Evolutionary conservation across 164 flowering plant genomes (phyloP).

Genomic region (Annona squamosa): DNA sequence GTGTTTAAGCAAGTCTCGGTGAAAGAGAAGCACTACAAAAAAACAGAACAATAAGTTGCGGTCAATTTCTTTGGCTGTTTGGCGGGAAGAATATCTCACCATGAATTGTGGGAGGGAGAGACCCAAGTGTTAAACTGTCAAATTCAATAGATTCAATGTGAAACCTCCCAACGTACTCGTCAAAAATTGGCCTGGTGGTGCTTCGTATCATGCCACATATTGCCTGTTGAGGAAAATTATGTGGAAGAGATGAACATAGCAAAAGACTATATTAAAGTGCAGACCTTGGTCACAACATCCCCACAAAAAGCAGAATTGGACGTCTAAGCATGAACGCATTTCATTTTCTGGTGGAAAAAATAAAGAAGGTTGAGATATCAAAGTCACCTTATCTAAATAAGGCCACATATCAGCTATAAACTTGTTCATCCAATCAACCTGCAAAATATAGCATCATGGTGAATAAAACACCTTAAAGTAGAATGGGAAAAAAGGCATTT

Average conservation of each 20-base stretch:
- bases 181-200: conserved; percentile 44
- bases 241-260: not conserved
- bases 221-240: conserved; percentile 36
- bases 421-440: conserved; percentile 94
- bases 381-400: conserved; percentile 53
- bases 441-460: conserved; percentile 6
- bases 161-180: conserved; percentile 64
- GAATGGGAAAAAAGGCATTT: not conserved
- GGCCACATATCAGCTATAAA: conserved; percentile 71
- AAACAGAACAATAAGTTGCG: not conserved
- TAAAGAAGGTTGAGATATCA: not conserved
- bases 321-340: not conserved
- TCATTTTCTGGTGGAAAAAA: not conserved
- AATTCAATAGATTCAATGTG: conserved; percentile 54
- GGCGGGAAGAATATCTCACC: conserved; percentile 31
- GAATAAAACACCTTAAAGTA: not conserved
- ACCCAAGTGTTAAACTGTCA: conserved; percentile 61
- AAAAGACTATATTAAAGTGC: not conserved
- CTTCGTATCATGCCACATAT: conserved; percentile 44
- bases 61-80: not conserved
- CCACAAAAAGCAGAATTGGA: not conserved
- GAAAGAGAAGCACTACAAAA: not conserved
- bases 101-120: conserved; percentile 58
- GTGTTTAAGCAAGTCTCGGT: too few relatives aligned
- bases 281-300: not conserved